Evolutionary conservation across 257 asterid species (phyloP), one percentile per base, ranked within the genome.

Genomic region (Lavandula angustifolia): DNA sequence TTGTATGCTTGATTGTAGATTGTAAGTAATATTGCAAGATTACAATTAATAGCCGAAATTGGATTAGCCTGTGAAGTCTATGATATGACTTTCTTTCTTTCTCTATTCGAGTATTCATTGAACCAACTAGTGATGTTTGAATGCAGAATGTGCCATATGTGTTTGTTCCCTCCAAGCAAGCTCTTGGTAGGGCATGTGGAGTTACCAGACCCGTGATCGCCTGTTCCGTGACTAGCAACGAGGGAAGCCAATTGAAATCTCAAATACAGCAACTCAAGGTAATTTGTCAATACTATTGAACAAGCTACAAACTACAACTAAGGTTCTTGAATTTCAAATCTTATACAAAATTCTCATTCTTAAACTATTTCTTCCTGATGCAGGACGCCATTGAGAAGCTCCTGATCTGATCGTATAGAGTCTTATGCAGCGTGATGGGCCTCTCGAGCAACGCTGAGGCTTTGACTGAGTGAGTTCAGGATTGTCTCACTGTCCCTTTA

Each of bases 131-230:
- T 27, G 4, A 37, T 1, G 2, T 55, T 8, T 18, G 35, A 16
- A 53, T 65, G 62, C 79, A 86, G 95, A 86, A 86, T 4, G 95
- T 86, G 48, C 95, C 91, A 0, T 84, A 84, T 32, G 95, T 84
- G 40, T 86, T 86, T 69, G 91, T 84, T 66, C 85, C 91, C 50
- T 86, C 95, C 2, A 84, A 86, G 73, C 91, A 84, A 86, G 86
- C 91, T 65, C 92, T 91, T 56, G 97, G 97, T 34, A 80, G 97
- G 7, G 97, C 97, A 22, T 91, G 97, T 76, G 96, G 97, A 48
- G 96, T 91, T 32, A 87, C 95, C 5, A 80, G 97, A 37, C 97
- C 97, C 0, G 97, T 91, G 14, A 91, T 91, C 60, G 86, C 96
- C 7, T 87, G 96, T 73, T 91, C 97, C 0, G 96, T 87, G 54